Conservation (phyloP, 2,329 filamentous ascomycete species). For the Trichoderma sp. region DNA sequence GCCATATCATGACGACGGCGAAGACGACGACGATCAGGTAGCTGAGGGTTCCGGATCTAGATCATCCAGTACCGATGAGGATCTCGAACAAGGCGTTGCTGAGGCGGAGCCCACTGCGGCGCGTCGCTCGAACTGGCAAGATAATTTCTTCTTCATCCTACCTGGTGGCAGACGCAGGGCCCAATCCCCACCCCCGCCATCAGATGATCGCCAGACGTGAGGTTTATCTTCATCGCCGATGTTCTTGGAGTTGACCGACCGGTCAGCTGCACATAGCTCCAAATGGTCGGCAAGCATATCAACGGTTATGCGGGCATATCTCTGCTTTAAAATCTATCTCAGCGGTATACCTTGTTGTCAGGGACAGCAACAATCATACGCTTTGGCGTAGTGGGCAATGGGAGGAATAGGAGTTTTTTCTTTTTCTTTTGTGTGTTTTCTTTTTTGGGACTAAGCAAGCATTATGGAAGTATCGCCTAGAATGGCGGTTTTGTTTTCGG, state of each 20-base stretch:
- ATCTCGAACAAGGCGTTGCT: conserved; percentile 47
- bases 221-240: background rate
- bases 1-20: conserved; percentile 55
- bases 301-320: background rate
- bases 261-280: background rate
- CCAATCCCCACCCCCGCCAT: conserved; percentile 29
- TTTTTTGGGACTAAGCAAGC: background rate
- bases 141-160: conserved; percentile 44
- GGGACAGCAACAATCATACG: background rate
- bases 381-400: background rate
- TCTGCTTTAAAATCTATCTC: background rate
- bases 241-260: background rate
- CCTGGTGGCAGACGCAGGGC: conserved; percentile 29
- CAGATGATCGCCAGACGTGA: conserved; percentile 22
- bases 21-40: conserved; percentile 44
- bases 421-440: background rate
- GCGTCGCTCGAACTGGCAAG: conserved; percentile 29
- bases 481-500: background rate
- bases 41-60: conserved; percentile 39
- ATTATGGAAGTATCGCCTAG: background rate
- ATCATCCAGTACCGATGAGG: conserved; percentile 36
- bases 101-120: conserved; percentile 28
- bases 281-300: background rate
- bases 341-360: background rate
- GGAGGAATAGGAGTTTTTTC: background rate